Evolutionary conservation across 2,329 filamentous ascomycete species (phyloP).

Genomic region (Colletotrichum tofieldiae): DNA sequence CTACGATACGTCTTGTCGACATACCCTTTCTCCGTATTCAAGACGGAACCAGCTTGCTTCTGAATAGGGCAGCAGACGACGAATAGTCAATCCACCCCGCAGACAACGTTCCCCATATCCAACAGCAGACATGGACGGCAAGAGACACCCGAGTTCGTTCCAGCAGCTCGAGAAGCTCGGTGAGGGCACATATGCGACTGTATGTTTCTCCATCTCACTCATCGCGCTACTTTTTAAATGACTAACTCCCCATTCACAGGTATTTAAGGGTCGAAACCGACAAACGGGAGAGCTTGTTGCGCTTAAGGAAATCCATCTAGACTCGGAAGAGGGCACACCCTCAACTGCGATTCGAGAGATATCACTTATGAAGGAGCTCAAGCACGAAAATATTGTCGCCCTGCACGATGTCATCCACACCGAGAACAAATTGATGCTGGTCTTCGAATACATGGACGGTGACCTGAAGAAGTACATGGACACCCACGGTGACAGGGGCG

Average conservation of each 20-base stretch:
- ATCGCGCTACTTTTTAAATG: neutral
- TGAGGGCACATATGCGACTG: conserved; percentile 98
- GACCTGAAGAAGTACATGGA: conserved; percentile 99
- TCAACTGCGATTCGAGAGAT: conserved; percentile 98
- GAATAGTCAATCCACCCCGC: neutral
- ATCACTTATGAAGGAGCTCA: conserved; percentile 98
- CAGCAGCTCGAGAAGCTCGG: conserved; percentile 99
- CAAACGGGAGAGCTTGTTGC: conserved; percentile 97
- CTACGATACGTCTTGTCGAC: neutral
- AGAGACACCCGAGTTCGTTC: conserved; percentile 95
- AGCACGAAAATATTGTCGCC: conserved; percentile 98
- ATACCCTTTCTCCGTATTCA: neutral
- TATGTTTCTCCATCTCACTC: conserved; percentile 61
- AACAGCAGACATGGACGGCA: conserved; percentile 81
- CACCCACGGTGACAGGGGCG: conserved; percentile 88
- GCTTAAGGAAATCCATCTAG: conserved; percentile 98
- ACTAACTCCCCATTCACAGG: conserved; percentile 66
- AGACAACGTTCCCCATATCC: neutral
- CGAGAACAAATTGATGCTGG: conserved; percentile 99
- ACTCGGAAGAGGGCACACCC: conserved; percentile 97
- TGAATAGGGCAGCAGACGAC: neutral
- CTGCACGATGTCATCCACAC: conserved; percentile 99
- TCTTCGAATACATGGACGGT: conserved; percentile 99
- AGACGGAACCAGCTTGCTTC: neutral
- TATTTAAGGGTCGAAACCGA: conserved; percentile 98